phyloP scores from a whole-genome alignment of 116 monocot genomes.

The Posidonia oceanica region DNA sequence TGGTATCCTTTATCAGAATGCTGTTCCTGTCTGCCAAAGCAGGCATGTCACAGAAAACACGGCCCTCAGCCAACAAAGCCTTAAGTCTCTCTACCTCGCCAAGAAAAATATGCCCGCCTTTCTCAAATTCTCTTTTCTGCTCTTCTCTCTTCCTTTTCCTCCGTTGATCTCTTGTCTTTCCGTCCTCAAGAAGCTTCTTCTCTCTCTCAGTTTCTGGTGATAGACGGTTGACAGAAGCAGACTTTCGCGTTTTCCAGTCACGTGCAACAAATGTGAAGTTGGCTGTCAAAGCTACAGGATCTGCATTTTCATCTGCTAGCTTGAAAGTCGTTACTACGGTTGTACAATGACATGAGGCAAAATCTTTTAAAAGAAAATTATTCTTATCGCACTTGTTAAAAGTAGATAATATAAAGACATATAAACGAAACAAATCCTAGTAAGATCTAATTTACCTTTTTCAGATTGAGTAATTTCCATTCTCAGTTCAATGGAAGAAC shows the following conservation, averaged over 20 bases:
- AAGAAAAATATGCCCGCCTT: slow-evolving; percentile 44
- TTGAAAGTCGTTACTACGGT: neutral
- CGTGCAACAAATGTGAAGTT: slow-evolving; percentile 96
- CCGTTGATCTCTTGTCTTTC: slow-evolving; percentile 57
- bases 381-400: neutral
- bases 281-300: slow-evolving; percentile 61
- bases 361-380: too few relatives aligned
- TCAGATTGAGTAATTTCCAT: slow-evolving; percentile 72
- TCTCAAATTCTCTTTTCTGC: slow-evolving; percentile 31
- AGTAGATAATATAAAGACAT: neutral
- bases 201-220: slow-evolving; percentile 74
- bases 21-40: slow-evolving; percentile 85
- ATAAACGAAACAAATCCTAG: neutral
- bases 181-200: slow-evolving; percentile 43
- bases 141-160: slow-evolving; percentile 68
- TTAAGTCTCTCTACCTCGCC: slow-evolving; percentile 43
- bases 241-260: slow-evolving; percentile 79
- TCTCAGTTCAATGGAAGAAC: slow-evolving; percentile 83
- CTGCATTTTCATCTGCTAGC: slow-evolving; percentile 28
- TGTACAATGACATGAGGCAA: neutral
- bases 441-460: slow-evolving; percentile 28
- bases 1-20: slow-evolving; percentile 70
- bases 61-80: slow-evolving; percentile 59
- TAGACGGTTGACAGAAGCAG: slow-evolving; percentile 82
- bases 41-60: slow-evolving; percentile 85